These are phyloP conservation scores for Phanerochaete sordida DNA, from an alignment of 768 basidiomycete species.

Conservation along the genomic window DNA sequence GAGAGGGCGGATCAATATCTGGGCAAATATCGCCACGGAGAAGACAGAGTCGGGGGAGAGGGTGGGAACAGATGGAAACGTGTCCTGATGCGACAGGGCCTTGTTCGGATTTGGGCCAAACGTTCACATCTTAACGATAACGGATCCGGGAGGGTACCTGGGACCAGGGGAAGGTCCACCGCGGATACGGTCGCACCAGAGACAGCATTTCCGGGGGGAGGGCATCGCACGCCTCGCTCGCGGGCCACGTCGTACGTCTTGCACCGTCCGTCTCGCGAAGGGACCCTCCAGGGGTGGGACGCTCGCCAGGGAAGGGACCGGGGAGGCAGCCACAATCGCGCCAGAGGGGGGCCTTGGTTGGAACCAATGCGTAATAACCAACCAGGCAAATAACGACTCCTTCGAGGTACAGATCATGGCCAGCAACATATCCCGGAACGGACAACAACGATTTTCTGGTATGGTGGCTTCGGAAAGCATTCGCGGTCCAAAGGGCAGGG, in stretches of 20 bases:
- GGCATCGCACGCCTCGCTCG: not conserved
- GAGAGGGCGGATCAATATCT: not conserved
- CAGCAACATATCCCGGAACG: conserved; percentile 20
- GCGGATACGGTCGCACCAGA: not conserved
- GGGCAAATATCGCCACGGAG: not conserved
- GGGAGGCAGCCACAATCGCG: conserved; percentile 10
- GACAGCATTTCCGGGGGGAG: not conserved
- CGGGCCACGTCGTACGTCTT: not conserved
- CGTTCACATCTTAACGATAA: not conserved
- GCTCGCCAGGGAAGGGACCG: conserved; percentile 8
- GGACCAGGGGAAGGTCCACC: not conserved
- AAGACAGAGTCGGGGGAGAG: not conserved
- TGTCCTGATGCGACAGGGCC: not conserved
- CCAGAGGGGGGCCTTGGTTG: conserved; percentile 11
- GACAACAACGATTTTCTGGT: conserved; percentile 23
- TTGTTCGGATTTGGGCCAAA: not conserved
- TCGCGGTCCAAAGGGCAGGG: conserved; percentile 16
- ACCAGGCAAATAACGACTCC: conserved; percentile 22
- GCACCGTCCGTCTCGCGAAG: not conserved
- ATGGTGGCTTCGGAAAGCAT: conserved; percentile 15
- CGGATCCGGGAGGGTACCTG: not conserved
- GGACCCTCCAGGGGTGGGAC: not conserved
- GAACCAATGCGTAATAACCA: conserved; percentile 21
- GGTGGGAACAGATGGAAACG: not conserved
- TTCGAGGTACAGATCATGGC: conserved; percentile 16